Percentiles rank a stretch among this genome's conserved stretches.
Conservation (phyloP, 2,329 filamentous ascomycete genomes). For the Diaporthe nobilis region DNA sequence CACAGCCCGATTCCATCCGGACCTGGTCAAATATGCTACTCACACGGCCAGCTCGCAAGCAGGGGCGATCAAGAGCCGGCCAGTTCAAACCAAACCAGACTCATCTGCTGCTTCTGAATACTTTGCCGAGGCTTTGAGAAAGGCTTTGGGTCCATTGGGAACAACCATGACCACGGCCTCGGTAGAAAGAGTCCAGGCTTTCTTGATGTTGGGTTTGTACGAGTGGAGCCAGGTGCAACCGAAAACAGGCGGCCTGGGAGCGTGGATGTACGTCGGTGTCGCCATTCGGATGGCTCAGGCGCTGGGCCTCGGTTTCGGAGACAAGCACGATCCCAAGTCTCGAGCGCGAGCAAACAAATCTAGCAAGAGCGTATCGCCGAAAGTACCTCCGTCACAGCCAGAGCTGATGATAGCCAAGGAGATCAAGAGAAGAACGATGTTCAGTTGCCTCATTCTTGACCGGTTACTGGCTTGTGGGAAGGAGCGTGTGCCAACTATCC, state of each 20-base stretch:
- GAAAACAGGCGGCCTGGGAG: conserved; percentile 66
- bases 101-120: conserved; percentile 73
- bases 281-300: conserved; percentile 76
- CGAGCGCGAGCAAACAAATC: conserved; percentile 36
- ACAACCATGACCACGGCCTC: conserved; percentile 65
- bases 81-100: conserved; percentile 57
- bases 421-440: conserved; percentile 78
- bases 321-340: conserved; percentile 51
- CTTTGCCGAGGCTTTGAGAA: conserved; percentile 72
- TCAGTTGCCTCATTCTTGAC: conserved; percentile 81
- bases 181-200: conserved; percentile 75
- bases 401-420: conserved; percentile 71
- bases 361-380: conserved; percentile 13
- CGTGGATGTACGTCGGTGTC: conserved; percentile 77
- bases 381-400: conserved; percentile 42
- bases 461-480: conserved; percentile 77
- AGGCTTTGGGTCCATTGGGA: conserved; percentile 63
- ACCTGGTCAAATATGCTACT: conserved; percentile 68
- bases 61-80: conserved; percentile 53
- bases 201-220: conserved; percentile 79
- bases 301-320: conserved; percentile 72
- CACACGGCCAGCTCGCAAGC: conserved; percentile 54
- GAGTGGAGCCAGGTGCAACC: conserved; percentile 76
- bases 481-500: conserved; percentile 71
- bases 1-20: conserved; percentile 77